Evolutionary conservation across 2,329 filamentous ascomycete genomes (phyloP).

Genomic region (Aspergillus ruber): DNA sequence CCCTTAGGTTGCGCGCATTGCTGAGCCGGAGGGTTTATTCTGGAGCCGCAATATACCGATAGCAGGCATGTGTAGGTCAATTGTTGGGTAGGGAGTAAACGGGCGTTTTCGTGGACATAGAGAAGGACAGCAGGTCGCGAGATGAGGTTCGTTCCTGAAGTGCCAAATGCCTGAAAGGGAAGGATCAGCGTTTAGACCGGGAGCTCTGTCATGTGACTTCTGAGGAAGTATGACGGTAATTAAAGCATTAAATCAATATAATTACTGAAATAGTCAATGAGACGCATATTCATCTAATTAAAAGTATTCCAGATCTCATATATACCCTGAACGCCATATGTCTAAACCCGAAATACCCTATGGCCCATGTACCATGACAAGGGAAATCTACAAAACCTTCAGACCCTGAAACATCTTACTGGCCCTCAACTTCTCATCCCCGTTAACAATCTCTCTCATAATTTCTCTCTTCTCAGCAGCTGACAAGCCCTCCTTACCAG

Average conservation of each 20-base stretch:
- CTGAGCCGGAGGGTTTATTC: slow-evolving; percentile 6
- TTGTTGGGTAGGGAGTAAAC: neutral
- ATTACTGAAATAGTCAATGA: neutral
- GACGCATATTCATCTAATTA: no score
- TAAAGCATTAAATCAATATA: neutral
- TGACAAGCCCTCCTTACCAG: slow-evolving; percentile 50
- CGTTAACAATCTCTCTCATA: slow-evolving; percentile 72
- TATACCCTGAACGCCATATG: no score
- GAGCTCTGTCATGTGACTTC: neutral
- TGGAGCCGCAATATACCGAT: neutral
- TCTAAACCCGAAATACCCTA: neutral
- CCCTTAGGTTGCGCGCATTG: slow-evolving; percentile 28
- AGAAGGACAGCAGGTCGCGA: neutral
- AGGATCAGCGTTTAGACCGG: neutral
- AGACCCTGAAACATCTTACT: slow-evolving; percentile 51
- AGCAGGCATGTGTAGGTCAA: no score
- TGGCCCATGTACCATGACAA: neutral
- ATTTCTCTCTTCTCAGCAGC: slow-evolving; percentile 70
- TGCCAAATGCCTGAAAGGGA: neutral
- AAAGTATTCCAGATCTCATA: no score
- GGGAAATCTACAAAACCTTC: slow-evolving; percentile 34
- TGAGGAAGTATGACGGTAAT: neutral
- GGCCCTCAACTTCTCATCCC: slow-evolving; percentile 57
- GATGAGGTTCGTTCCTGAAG: neutral
- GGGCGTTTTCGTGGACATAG: neutral